These are phyloP conservation scores for Aaosphaeria arxii DNA, from an alignment of 2,329 filamentous ascomycete genomes.

Conservation along the genomic window DNA sequence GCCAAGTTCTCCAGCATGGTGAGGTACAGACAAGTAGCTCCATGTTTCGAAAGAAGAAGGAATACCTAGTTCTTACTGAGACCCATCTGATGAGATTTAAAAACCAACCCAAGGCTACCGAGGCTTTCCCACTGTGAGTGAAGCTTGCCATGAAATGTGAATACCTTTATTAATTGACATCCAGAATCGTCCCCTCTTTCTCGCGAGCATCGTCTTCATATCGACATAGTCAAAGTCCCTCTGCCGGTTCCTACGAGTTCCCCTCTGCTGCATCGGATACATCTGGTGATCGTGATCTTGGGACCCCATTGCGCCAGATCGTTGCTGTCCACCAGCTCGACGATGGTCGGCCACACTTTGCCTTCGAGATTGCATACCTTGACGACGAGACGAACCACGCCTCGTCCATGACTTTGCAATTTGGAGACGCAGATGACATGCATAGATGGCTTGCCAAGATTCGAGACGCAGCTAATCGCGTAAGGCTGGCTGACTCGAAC, in stretches of 20 bases:
- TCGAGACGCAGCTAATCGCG: conserved; percentile 57
- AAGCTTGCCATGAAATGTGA: background rate
- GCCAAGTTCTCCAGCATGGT: conserved; percentile 61
- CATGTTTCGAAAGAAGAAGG: conserved; percentile 70
- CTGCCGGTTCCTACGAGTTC: conserved; percentile 61
- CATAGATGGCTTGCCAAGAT: conserved; percentile 64
- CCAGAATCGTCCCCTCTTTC: no score
- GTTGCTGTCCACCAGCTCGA: conserved; percentile 66
- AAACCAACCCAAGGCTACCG: conserved; percentile 62
- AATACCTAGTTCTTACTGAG: conserved; percentile 70
- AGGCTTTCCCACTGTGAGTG: conserved; percentile 52
- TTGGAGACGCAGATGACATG: conserved; percentile 62
- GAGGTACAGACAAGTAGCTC: conserved; percentile 68
- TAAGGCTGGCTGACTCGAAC: conserved; percentile 50
- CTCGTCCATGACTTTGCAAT: conserved; percentile 62
- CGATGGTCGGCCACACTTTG: conserved; percentile 64
- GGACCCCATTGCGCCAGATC: conserved; percentile 63
- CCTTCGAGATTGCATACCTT: conserved; percentile 65
- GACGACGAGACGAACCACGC: conserved; percentile 63
- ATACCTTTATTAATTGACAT: no score
- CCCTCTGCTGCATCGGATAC: conserved; percentile 50
- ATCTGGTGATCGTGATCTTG: conserved; percentile 54
- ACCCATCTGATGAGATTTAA: conserved; percentile 67
- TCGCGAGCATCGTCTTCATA: conserved; percentile 30
- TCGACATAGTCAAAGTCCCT: conserved; percentile 58